These are phyloP conservation scores for Lipomyces orientalis DNA, from an alignment of 805 yeast species.

Conservation along the genomic window DNA sequence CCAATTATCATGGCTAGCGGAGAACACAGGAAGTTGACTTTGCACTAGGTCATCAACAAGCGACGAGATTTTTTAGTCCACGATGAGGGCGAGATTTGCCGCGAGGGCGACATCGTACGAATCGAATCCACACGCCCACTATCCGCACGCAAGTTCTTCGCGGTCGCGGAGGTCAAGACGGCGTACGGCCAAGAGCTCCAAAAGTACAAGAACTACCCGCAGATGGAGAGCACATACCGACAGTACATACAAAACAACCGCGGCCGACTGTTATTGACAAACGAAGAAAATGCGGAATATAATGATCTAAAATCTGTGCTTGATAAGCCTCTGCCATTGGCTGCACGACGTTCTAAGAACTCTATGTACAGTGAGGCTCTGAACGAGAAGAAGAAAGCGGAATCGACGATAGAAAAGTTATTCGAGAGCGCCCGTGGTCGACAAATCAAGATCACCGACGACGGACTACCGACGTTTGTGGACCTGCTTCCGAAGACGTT, in stretches of 20 bases:
- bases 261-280: not conserved
- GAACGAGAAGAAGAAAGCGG: not conserved
- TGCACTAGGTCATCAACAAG: slow-evolving; percentile 61
- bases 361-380: not conserved
- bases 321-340: not conserved
- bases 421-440: not conserved
- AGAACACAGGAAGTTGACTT: slow-evolving; percentile 6
- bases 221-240: slow-evolving; percentile 13
- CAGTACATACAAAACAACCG: slow-evolving; percentile 10
- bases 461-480: not conserved
- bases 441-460: not conserved
- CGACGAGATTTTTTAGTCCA: slow-evolving; percentile 89
- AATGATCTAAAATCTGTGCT: not conserved
- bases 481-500: not conserved
- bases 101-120: slow-evolving; percentile 95
- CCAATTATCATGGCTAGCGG: not conserved
- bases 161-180: slow-evolving; percentile 92
- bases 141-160: slow-evolving; percentile 80
- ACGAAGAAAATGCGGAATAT: not conserved
- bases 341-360: not conserved
- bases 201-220: slow-evolving; percentile 18
- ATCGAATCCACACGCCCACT: slow-evolving; percentile 84
- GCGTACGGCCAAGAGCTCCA: slow-evolving; percentile 24
- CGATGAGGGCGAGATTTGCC: slow-evolving; percentile 88
- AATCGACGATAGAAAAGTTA: not conserved